Evolutionary conservation across 495 filamentous ascomycete genomes (phyloP).

Genomic region (Glonium stellatum): DNA sequence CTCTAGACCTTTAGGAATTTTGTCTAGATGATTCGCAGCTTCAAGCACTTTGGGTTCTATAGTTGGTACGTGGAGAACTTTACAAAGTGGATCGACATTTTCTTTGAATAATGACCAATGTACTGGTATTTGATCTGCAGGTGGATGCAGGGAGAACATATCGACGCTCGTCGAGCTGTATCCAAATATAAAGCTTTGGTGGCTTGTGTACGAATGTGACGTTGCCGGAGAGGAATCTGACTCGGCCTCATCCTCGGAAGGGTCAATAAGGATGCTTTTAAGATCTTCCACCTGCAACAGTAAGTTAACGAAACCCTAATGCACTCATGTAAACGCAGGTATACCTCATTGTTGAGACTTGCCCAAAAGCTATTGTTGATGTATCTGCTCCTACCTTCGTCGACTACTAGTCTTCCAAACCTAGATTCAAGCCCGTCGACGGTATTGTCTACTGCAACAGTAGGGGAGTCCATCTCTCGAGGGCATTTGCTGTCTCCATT

Average conservation of each 20-base stretch:
- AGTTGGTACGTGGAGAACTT: conserved; percentile 52
- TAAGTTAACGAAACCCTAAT: conserved; percentile 4
- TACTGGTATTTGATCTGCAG: conserved; percentile 27
- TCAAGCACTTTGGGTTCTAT: conserved; percentile 33
- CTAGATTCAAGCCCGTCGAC: conserved; percentile 49
- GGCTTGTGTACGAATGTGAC: conserved; percentile 41
- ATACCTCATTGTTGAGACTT: conserved; percentile 77
- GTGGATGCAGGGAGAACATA: conserved; percentile 35
- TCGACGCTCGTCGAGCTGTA: conserved; percentile 39
- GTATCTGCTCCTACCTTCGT: conserved; percentile 73
- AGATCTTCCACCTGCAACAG: conserved; percentile 58
- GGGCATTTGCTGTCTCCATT: conserved; percentile 3
- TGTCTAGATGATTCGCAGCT: conserved; percentile 29
- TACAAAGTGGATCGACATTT: conserved; percentile 60
- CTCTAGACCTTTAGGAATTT: conserved; percentile 43
- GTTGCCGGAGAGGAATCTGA: conserved; percentile 53
- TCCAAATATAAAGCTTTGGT: conserved; percentile 57
- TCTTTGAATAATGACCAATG: conserved; percentile 43
- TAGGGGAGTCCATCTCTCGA: background rate
- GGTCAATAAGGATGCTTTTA: conserved; percentile 59
- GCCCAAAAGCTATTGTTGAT: conserved; percentile 87
- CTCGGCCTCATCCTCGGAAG: conserved; percentile 62
- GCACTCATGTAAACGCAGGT: conserved; percentile 7
- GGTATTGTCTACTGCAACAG: conserved; percentile 19
- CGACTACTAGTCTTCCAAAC: conserved; percentile 76